Base-by-base conservation (phyloP, 2,329 filamentous ascomycete genomes). In the Oidium heveae region DNA sequence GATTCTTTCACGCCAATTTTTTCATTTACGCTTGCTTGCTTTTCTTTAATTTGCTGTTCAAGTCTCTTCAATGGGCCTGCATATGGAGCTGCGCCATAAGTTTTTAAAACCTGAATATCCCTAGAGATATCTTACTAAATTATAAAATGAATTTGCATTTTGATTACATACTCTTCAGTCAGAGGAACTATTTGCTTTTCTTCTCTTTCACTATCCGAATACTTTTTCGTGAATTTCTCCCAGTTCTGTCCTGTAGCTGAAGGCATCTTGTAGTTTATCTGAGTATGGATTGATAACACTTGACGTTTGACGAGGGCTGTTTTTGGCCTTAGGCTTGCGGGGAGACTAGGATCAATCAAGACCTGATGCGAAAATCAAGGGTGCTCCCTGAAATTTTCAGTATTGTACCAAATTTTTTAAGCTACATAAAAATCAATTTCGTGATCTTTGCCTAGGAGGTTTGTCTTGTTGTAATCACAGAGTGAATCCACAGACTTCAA, bases 171-270 rank as follows among this genome's bases (percentile, higher is more conserved):
- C 89, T 96, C 91, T 73, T 96, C 91, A 62, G 88, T 84, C 59
- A 98, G 74, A 61, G 91, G 91, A 57, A 87, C 89, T 67, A 98
- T 98, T 79, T 98, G 98, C 82, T 98, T 98, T 77, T 98, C 91
- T 68, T 94, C 87, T 69, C 88, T 75, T 69, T 96, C 91, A 64
- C 98, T 91, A 66, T 98, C 91, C 66, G 83, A 89, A 67, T 86
- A 98, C 57, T 82, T 88, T 77, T 96, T 95, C 73, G 85, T 79
- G 76, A 94, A 96, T 74, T 96, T 96, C 77, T 98, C 91, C 91
- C 91, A 98, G 77, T 79, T 86, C 70, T 76, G 72, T 68, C 91
- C 91, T 65, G 52, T 54, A 20, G 52, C 52, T 28, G 52, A 54
- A 54, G 52, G 52, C 52, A 54, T 54, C 7, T 54, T 47, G 24